These are phyloP conservation scores for Pascua guehoae DNA, from an alignment of 1,284 basidiomycete species.

Conservation along the genomic window DNA sequence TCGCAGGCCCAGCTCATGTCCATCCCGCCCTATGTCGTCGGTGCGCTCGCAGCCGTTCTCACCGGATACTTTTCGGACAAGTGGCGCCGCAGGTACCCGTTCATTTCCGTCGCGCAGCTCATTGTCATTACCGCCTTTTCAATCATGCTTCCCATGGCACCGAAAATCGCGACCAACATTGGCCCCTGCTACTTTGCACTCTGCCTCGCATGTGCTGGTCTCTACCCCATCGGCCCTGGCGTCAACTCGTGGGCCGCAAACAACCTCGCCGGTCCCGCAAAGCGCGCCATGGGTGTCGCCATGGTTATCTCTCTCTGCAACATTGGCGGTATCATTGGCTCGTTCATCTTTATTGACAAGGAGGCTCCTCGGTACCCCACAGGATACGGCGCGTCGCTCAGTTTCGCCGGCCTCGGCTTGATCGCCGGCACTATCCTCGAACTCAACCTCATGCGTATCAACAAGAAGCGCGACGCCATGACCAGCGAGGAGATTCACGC, in stretches of 20 bases:
- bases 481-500: constrained; percentile 27
- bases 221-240: constrained; percentile 30
- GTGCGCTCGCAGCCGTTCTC: constrained; percentile 17
- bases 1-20: constrained; percentile 31
- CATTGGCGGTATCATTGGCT: constrained; percentile 30
- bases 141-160: constrained; percentile 9
- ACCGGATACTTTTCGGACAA: constrained; percentile 24
- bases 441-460: constrained; percentile 19
- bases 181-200: constrained; percentile 21
- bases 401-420: constrained; percentile 20
- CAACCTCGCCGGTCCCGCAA: constrained; percentile 31
- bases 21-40: constrained; percentile 30
- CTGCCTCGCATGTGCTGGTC: constrained; percentile 28
- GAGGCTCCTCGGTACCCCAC: constrained; percentile 18
- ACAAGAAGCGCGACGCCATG: constrained; percentile 24
- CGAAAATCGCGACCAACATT: constrained; percentile 15
- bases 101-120: constrained; percentile 15
- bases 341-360: constrained; percentile 10
- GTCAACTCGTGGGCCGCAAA: constrained; percentile 28
- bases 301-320: constrained; percentile 25
- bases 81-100: constrained; percentile 16
- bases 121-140: constrained; percentile 17
- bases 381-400: constrained; percentile 32
- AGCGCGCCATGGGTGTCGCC: constrained; percentile 30
- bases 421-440: constrained; percentile 7